Conservation (phyloP, 106 monocot genomes). For the Dendrobium officinale region DNA sequence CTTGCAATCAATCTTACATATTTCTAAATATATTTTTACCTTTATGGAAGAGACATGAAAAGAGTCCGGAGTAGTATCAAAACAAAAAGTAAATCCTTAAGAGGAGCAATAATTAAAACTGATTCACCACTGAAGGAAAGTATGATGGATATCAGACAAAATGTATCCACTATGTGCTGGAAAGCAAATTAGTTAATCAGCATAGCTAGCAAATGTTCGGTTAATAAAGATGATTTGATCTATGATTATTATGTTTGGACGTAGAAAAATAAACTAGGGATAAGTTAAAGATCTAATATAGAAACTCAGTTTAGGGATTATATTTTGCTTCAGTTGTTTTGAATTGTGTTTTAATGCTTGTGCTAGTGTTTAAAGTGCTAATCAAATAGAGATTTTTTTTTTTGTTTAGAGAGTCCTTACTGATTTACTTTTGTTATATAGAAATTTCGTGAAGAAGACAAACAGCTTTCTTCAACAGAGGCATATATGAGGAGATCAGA, state of each 20-base stretch:
- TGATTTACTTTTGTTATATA: conserved; percentile 18
- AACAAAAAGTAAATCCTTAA: background rate
- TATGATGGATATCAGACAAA: background rate
- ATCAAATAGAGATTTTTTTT: background rate
- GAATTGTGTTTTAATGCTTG: background rate
- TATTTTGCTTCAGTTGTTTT: background rate
- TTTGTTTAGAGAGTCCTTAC: background rate
- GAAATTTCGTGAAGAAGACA: conserved; percentile 94
- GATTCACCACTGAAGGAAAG: background rate
- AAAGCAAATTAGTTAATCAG: background rate
- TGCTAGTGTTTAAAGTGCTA: background rate
- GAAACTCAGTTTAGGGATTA: background rate
- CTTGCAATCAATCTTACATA: background rate
- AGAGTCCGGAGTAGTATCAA: background rate
- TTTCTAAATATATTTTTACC: background rate
- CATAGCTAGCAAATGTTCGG: background rate
- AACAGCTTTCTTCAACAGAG: conserved; percentile 61
- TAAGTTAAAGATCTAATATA: background rate
- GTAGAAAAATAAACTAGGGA: background rate
- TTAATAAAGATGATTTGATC: background rate
- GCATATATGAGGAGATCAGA: conserved; percentile 86
- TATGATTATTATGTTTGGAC: background rate
- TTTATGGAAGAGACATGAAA: background rate
- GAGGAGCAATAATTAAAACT: background rate
- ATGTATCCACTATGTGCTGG: background rate